A percentile compares a stretch with the other conserved stretches of the same genome.
Evolutionary conservation across 768 basidiomycete species (phyloP).

Genomic region (Solioccasus polychromus): DNA sequence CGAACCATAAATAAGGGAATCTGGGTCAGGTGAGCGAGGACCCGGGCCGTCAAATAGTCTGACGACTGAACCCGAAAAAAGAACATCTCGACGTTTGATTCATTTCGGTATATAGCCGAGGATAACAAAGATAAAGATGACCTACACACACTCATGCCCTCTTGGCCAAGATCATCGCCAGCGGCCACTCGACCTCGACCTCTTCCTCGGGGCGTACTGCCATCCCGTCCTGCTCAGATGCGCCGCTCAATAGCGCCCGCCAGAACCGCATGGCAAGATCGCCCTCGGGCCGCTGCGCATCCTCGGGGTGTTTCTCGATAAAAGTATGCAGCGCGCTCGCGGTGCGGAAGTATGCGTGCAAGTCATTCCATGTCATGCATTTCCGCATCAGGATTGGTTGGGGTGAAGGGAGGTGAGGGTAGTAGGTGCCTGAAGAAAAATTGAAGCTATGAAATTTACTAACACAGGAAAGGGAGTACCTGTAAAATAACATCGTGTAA

Average conservation of each 20-base stretch:
- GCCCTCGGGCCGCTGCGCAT: slow-evolving; percentile 45
- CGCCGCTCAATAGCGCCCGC: slow-evolving; percentile 47
- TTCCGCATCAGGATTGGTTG: slow-evolving; percentile 53
- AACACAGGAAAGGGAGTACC: slow-evolving; percentile 34
- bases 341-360: slow-evolving; percentile 68
- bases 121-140: too few relatives aligned
- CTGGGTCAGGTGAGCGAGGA: too few relatives aligned
- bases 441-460: background rate
- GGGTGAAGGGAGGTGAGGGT: slow-evolving; percentile 35
- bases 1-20: too few relatives aligned
- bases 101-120: too few relatives aligned
- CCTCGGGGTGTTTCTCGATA: slow-evolving; percentile 61
- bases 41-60: too few relatives aligned
- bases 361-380: slow-evolving; percentile 59
- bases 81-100: too few relatives aligned
- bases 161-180: slow-evolving; percentile 31
- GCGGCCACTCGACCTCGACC: slow-evolving; percentile 43
- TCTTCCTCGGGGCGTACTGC: slow-evolving; percentile 17
- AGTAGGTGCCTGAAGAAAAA: slow-evolving; percentile 35
- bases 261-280: slow-evolving; percentile 66
- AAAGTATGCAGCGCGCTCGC: slow-evolving; percentile 69
- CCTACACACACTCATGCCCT: slow-evolving; percentile 8
- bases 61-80: too few relatives aligned
- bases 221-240: slow-evolving; percentile 24
- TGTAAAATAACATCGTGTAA: slow-evolving; percentile 56